Conservation (phyloP, 1,284 basidiomycete genomes). For the Ustilago shanxiensis region DNA sequence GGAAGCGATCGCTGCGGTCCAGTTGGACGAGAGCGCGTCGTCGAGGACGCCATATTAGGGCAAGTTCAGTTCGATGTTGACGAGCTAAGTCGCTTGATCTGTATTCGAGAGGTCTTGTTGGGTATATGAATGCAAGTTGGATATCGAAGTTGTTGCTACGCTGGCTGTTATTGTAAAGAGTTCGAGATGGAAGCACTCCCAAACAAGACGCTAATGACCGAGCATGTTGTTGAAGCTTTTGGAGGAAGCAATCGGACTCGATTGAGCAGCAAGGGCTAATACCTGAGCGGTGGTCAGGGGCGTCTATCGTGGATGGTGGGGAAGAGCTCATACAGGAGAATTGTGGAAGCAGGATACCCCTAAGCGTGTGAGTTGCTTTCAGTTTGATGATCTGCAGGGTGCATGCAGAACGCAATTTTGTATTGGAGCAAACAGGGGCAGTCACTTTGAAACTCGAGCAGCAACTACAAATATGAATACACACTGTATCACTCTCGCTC, state of each 20-base stretch:
- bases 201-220: not conserved
- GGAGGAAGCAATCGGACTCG: not conserved
- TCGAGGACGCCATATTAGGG: not conserved
- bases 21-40: not conserved
- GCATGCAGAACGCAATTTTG: slow-evolving; percentile 21
- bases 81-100: not conserved
- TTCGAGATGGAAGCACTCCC: not conserved
- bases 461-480: not conserved
- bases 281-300: not conserved
- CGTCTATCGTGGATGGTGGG: slow-evolving; percentile 4
- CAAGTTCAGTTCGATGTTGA: not conserved
- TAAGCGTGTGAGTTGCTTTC: slow-evolving; percentile 14
- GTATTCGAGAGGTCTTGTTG: not conserved
- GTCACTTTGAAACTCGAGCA: not conserved
- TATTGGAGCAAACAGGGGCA: slow-evolving; percentile 1
- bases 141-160: not conserved
- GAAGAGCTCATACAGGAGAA: too few relatives aligned
- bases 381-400: slow-evolving; percentile 27
- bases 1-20: slow-evolving; percentile 24
- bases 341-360: slow-evolving; percentile 12
- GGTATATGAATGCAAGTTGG: not conserved
- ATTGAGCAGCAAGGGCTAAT: not conserved
- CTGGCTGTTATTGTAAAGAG: not conserved
- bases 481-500: not conserved
- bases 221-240: not conserved